phyloP scores from a whole-genome alignment of 2,329 filamentous ascomycete species.

The Anthostomella pinea region DNA sequence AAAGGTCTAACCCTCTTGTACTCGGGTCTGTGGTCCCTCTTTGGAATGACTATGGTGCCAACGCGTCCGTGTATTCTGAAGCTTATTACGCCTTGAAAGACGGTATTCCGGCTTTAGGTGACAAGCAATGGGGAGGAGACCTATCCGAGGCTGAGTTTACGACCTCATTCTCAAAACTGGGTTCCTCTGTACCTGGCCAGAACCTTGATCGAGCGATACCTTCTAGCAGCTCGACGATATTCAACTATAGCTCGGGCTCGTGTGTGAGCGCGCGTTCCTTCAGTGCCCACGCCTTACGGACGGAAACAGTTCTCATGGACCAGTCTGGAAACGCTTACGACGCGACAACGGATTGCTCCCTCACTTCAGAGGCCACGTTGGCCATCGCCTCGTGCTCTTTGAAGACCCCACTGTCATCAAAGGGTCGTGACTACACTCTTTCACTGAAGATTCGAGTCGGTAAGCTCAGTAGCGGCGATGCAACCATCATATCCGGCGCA shows the following conservation, averaged over 20 bases:
- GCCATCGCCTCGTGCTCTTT: slow-evolving; percentile 39
- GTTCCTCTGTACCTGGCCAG: slow-evolving; percentile 41
- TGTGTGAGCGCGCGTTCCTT: not conserved
- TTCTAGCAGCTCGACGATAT: slow-evolving; percentile 35
- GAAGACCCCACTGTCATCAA: slow-evolving; percentile 47
- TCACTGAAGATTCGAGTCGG: slow-evolving; percentile 39
- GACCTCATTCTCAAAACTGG: slow-evolving; percentile 37
- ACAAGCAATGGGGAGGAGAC: slow-evolving; percentile 53
- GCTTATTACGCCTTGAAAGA: slow-evolving; percentile 49
- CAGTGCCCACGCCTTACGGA: slow-evolving; percentile 7
- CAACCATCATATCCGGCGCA: slow-evolving; percentile 39
- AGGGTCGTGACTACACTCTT: slow-evolving; percentile 56
- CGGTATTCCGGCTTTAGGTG: slow-evolving; percentile 49
- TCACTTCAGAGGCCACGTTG: slow-evolving; percentile 27
- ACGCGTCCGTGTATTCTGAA: slow-evolving; percentile 49
- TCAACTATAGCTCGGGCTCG: slow-evolving; percentile 29
- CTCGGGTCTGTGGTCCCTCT: slow-evolving; percentile 48
- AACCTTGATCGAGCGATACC: slow-evolving; percentile 45
- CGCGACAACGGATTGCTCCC: slow-evolving; percentile 36
- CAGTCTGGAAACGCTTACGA: slow-evolving; percentile 40
- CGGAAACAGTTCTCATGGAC: slow-evolving; percentile 29
- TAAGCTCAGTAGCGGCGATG: slow-evolving; percentile 31
- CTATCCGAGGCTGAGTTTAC: slow-evolving; percentile 39
- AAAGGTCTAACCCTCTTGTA: slow-evolving; percentile 36
- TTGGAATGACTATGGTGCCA: slow-evolving; percentile 55